phyloP scores from a whole-genome alignment of 2,329 filamentous ascomycete species.

The Colletotrichum magnum region DNA sequence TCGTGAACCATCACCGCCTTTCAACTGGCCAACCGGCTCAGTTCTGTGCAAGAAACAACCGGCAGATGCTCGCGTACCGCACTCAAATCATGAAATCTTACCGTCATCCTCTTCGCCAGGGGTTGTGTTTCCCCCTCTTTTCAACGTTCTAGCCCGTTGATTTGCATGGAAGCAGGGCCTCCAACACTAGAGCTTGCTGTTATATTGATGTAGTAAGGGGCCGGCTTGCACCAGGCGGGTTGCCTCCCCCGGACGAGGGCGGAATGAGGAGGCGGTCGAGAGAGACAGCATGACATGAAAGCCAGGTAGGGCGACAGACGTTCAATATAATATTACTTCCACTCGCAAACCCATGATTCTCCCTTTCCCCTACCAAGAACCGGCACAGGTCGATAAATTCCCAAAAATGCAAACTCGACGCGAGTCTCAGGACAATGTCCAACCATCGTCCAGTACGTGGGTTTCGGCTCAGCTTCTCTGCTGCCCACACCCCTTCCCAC shows the following conservation, averaged over 20 bases:
- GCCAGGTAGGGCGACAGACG: conserved; percentile 7
- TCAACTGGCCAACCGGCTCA: conserved; percentile 26
- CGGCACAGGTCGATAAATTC: conserved; percentile 30
- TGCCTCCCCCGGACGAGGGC: conserved; percentile 21
- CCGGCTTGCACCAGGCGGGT: background rate
- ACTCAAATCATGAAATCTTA: conserved; percentile 14
- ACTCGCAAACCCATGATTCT: conserved; percentile 23
- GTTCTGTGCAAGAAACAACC: conserved; percentile 19
- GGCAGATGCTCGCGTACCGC: conserved; percentile 15
- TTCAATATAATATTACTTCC: conserved; percentile 35
- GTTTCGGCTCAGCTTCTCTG: conserved; percentile 28
- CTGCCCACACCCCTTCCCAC: conserved; percentile 27
- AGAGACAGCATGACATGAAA: conserved; percentile 11
- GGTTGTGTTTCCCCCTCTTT: conserved; percentile 20
- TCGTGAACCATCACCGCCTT: conserved; percentile 32
- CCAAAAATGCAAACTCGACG: conserved; percentile 39
- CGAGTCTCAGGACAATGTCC: conserved; percentile 35
- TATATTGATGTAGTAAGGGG: conserved; percentile 18
- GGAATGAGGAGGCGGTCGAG: conserved; percentile 14
- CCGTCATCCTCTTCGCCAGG: conserved; percentile 14
- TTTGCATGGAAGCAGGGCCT: conserved; percentile 20
- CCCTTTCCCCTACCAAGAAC: conserved; percentile 12
- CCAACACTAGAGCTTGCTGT: conserved; percentile 19
- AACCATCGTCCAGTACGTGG: conserved; percentile 38
- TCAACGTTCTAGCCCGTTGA: conserved; percentile 26